Evolutionary conservation across 192 early-diverging fungal species (phyloP), one percentile per base, ranked within the genome.

Genomic region (Backusella tuberculispora): DNA sequence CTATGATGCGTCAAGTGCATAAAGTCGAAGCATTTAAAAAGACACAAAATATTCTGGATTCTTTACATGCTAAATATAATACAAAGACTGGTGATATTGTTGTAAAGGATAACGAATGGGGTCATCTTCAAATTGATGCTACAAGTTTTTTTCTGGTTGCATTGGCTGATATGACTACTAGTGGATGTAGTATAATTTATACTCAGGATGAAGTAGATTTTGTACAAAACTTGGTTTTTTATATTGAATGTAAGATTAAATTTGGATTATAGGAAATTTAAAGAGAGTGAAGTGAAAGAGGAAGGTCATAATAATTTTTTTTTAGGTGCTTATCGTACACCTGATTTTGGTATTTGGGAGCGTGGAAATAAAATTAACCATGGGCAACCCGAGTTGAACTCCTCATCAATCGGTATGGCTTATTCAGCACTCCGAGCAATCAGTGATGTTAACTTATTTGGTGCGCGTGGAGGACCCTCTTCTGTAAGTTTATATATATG

Each of bases 321-420:
- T 67, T 40, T 34, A 83, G 81, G 78, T 46, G 85, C 87, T 15
- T 95, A 93, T 77, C 89, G 92, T 75, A 95, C 93, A 8, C 93
- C 93, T 0, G 95, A 96, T 71, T 95, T 92, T 77, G 95, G 95
- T 63, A 91, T 94, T 60, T 96, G 95, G 95, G 95, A 96, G 70
- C 83, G 95, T 63, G 95, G 95, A 64, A 91, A 95, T 80, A 96
- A 96, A 81, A 88, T 88, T 48, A 96, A 96, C 83, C 92, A 95
- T 72, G 95, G 95, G 34, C 80, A 89, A 64, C 91, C 93, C 19
- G 95, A 96, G 78, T 76, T 96, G 75, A 96, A 96, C 74, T 94
- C 92, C 1, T 95, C 93, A 0, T 91, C 90, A 42, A 95, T 96
- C 48, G 95, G 95, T 63, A 96, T 96, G 91, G 95, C 88, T 13